A percentile compares a stretch with the other conserved stretches of the same genome.
These are phyloP conservation scores for Zizania palustris DNA, from an alignment of 202 grass and related monocot genomes.

Conservation along the genomic window DNA sequence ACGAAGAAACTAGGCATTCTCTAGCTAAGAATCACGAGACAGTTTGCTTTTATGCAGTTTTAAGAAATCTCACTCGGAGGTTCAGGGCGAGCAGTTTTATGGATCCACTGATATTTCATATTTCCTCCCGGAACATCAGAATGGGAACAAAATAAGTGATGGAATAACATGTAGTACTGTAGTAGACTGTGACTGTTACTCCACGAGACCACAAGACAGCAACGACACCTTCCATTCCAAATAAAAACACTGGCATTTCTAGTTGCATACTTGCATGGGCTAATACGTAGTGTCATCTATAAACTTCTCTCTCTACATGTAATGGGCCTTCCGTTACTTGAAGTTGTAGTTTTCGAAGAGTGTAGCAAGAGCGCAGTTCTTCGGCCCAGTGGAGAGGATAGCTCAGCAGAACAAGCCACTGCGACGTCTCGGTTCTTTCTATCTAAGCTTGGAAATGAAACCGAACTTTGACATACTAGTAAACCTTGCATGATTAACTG, in stretches of 20 bases:
- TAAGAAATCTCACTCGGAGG: neutral
- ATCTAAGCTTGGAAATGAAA: too few species aligned
- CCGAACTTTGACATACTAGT: too few species aligned
- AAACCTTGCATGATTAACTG: too few species aligned
- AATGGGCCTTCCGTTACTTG: neutral
- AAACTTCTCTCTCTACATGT: neutral
- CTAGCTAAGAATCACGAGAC: neutral
- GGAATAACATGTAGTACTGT: too few species aligned
- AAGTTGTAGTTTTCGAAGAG: too few species aligned
- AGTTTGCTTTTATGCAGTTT: too few species aligned
- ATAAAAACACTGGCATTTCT: neutral
- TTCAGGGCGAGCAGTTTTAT: neutral
- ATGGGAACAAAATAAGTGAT: too few species aligned
- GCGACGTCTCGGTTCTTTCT: too few species aligned
- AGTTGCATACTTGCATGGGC: constrained; percentile 4
- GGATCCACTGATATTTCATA: neutral
- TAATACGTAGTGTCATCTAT: neutral
- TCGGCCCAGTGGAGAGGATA: too few species aligned
- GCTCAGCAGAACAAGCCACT: too few species aligned
- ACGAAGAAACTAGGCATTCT: neutral
- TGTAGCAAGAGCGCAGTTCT: too few species aligned
- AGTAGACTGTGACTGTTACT: too few species aligned
- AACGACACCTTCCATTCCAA: neutral
- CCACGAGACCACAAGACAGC: neutral
- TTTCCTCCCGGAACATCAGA: neutral